Conservation (phyloP, 2,329 filamentous ascomycete genomes). For the Curvularia verruculosa region DNA sequence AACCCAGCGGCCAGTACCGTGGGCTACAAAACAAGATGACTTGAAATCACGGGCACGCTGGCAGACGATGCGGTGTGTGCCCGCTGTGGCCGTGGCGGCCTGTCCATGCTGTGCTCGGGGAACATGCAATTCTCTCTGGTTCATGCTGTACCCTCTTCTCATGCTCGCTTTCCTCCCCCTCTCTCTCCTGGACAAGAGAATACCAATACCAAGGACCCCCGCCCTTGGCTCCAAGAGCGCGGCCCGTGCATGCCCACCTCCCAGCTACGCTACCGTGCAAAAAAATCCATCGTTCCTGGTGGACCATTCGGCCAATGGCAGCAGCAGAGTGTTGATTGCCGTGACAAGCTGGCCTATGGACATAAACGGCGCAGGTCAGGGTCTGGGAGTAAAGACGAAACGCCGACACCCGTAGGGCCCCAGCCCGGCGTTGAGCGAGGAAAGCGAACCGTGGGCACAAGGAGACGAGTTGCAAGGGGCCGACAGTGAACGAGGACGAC, state of each 20-base stretch:
- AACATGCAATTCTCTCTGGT: slow-evolving; percentile 37
- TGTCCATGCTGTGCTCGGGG: slow-evolving; percentile 35
- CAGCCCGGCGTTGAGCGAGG: background rate
- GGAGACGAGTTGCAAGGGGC: background rate
- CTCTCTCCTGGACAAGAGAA: background rate
- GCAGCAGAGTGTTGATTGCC: background rate
- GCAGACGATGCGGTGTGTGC: slow-evolving; percentile 37
- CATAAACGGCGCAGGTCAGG: background rate
- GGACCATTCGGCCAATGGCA: slow-evolving; percentile 3
- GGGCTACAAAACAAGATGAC: slow-evolving; percentile 18
- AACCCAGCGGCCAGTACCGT: slow-evolving; percentile 25
- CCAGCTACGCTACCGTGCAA: slow-evolving; percentile 25
- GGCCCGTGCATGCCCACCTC: slow-evolving; percentile 23
- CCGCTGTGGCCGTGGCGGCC: slow-evolving; percentile 33
- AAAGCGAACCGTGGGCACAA: background rate
- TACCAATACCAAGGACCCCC: slow-evolving; percentile 18
- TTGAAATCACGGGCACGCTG: background rate
- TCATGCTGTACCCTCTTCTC: slow-evolving; percentile 29
- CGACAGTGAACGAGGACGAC: slow-evolving; percentile 7
- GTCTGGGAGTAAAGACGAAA: slow-evolving; percentile 12
- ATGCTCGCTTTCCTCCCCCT: background rate
- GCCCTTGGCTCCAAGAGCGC: slow-evolving; percentile 18
- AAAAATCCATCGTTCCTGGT: slow-evolving; percentile 24
- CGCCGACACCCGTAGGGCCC: background rate
- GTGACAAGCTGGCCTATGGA: background rate